Base-by-base conservation (phyloP, 345 rosid genomes). In the Iberis pinnata region DNA sequence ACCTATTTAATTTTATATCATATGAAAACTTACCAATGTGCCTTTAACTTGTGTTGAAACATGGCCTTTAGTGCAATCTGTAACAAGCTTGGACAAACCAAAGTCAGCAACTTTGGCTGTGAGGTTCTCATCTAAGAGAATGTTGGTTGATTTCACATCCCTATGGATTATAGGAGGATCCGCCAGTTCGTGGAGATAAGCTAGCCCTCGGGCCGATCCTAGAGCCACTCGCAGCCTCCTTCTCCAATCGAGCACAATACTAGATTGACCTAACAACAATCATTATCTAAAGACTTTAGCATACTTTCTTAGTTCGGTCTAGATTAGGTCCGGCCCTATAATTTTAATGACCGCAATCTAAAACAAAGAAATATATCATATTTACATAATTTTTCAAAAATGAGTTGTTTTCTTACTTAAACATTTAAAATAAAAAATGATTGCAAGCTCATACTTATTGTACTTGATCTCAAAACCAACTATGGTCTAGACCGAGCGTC, bases 11-110 rank as follows among this genome's bases (percentile, higher is more conserved):
- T 22, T 22, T 22, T 22, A 6, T 22, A 22, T 22, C 25, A 29
- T 29, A 29, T 7, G 10, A 29, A 29, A 5, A 29, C 75, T 74
- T 64, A 88, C 98, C 80, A 88, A 64, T 46, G 98, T 92, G 75
- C 98, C 98, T 66, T 92, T 92, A 44, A 92, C 98, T 83, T 88
- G 98, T 45, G 98, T 92, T 26, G 98, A 92, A 49, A 92, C 96
- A 63, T 92, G 98, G 32, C 96, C 98, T 61, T 88, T 92, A 36
- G 90, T 63, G 62, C 88, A 70, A 75, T 92, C 96, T 2, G 89
- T 83, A 54, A 92, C 93, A 10, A 85, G 80, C 73, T 92, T 92
- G 3, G 93, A 92, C 73, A 92, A 65, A 27, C 98, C 98, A 60
- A 92, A 92, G 68, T 92, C 98, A 33, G 98, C 93, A 49, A 92